These are phyloP conservation scores for Claviceps africana DNA, from an alignment of 2,329 filamentous ascomycete genomes.

Conservation along the genomic window DNA sequence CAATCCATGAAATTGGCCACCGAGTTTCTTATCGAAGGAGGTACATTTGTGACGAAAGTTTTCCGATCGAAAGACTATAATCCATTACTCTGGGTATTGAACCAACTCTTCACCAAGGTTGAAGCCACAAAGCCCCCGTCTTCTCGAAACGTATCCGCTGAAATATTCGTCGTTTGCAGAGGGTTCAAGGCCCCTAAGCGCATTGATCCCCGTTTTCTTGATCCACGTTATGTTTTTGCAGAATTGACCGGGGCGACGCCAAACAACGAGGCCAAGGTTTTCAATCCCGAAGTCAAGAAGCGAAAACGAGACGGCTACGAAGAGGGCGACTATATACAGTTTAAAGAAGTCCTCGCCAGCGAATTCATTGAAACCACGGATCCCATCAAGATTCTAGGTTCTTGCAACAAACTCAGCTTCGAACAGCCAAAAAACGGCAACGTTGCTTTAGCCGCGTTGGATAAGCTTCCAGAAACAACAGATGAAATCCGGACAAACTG, in stretches of 20 bases:
- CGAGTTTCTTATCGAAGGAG: conserved; percentile 78
- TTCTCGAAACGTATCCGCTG: conserved; percentile 87
- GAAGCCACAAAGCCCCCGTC: conserved; percentile 96
- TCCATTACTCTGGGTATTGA: conserved; percentile 89
- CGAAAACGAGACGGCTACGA: conserved; percentile 95
- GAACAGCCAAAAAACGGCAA: conserved; percentile 67
- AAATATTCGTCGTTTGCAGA: conserved; percentile 95
- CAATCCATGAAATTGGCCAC: conserved; percentile 88
- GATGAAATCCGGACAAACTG: conserved; percentile 68
- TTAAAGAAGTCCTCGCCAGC: conserved; percentile 75
- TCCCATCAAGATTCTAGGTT: conserved; percentile 81
- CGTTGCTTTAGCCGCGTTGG: conserved; percentile 71
- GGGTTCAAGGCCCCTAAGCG: conserved; percentile 92
- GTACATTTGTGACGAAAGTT: conserved; percentile 93
- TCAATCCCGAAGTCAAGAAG: conserved; percentile 96
- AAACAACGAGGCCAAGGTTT: conserved; percentile 96
- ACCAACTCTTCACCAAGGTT: conserved; percentile 87
- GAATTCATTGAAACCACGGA: conserved; percentile 91
- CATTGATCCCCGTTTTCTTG: conserved; percentile 83
- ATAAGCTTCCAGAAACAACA: conserved; percentile 77
- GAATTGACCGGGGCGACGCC: conserved; percentile 74
- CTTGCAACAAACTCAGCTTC: conserved; percentile 73
- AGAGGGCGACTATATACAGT: conserved; percentile 85
- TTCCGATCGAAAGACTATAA: conserved; percentile 98
- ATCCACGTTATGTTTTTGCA: conserved; percentile 79